These are phyloP conservation scores for Ophiostoma angusticollis DNA, from an alignment of 2,329 filamentous ascomycete species.

Conservation along the genomic window DNA sequence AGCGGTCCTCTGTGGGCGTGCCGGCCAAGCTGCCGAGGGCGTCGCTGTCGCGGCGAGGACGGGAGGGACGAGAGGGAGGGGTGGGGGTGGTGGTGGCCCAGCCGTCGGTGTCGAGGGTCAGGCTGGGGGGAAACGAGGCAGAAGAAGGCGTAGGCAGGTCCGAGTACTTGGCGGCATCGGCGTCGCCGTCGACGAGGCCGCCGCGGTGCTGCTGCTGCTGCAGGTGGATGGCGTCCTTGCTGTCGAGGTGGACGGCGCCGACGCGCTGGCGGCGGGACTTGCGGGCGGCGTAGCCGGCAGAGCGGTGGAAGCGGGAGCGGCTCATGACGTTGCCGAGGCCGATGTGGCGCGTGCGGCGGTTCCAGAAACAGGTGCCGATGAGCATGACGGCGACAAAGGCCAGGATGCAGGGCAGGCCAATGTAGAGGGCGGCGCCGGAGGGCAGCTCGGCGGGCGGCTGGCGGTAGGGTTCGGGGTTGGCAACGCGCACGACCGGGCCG, in stretches of 20 bases:
- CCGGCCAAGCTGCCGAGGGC: constrained; percentile 35
- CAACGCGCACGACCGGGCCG: constrained; percentile 31
- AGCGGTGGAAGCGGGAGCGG: constrained; percentile 17
- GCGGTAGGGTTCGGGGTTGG: constrained; percentile 22
- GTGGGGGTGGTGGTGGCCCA: constrained; percentile 2
- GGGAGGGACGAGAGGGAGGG: constrained; percentile 14
- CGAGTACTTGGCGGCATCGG: too few relatives aligned
- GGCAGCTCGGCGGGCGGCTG: constrained; percentile 22
- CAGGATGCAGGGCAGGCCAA: constrained; percentile 40
- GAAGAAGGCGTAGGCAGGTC: too few relatives aligned
- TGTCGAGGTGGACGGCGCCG: constrained; percentile 19
- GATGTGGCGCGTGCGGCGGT: constrained; percentile 37
- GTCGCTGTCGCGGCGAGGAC: constrained; percentile 31
- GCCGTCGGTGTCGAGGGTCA: background rate
- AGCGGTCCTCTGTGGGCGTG: constrained; percentile 31
- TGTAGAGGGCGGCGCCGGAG: constrained; percentile 31
- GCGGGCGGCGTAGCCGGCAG: constrained; percentile 30
- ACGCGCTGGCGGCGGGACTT: constrained; percentile 23
- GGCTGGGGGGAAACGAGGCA: too few relatives aligned
- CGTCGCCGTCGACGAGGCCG: constrained; percentile 16
- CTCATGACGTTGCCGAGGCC: constrained; percentile 39
- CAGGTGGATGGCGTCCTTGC: constrained; percentile 32
- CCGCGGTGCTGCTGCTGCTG: constrained; percentile 24
- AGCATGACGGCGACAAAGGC: constrained; percentile 34
- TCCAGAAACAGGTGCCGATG: constrained; percentile 44